Percentiles rank a stretch among this genome's conserved stretches.
Evolutionary conservation across 495 filamentous ascomycete species (phyloP).

Genomic region (Annulohypoxylon maeteangense): DNA sequence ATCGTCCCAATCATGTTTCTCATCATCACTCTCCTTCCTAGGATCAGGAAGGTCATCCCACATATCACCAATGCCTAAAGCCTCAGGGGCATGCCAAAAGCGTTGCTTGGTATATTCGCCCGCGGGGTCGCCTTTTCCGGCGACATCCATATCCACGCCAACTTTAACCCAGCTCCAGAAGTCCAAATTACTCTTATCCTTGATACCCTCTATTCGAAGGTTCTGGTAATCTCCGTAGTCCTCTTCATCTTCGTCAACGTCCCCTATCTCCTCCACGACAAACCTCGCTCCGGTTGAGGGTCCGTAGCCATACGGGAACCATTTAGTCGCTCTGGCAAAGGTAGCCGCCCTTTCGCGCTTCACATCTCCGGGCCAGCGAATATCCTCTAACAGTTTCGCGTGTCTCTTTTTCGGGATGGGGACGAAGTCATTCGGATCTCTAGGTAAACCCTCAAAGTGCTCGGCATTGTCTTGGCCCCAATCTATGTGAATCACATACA

Average conservation of each 20-base stretch:
- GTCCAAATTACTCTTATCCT: constrained; percentile 29
- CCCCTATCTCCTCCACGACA: constrained; percentile 55
- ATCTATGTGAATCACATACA: constrained; percentile 56
- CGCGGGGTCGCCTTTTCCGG: not conserved
- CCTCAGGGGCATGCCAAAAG: constrained; percentile 10
- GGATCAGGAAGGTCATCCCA: constrained; percentile 33
- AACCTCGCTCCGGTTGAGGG: constrained; percentile 49
- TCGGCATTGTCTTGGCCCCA: constrained; percentile 41
- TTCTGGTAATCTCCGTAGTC: constrained; percentile 56
- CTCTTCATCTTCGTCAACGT: constrained; percentile 50
- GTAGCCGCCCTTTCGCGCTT: constrained; percentile 44
- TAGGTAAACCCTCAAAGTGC: constrained; percentile 27
- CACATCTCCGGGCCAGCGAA: constrained; percentile 43
- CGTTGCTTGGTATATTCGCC: constrained; percentile 29
- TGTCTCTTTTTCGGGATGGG: constrained; percentile 23
- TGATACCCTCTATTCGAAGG: constrained; percentile 44
- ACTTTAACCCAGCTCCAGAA: constrained; percentile 45
- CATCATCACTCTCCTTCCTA: constrained; percentile 5
- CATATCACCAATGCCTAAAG: not conserved
- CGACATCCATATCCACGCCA: constrained; percentile 29
- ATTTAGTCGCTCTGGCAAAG: constrained; percentile 52
- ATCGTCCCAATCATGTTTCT: not conserved
- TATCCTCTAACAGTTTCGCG: constrained; percentile 15
- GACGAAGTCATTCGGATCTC: constrained; percentile 16
- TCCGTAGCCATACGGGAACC: constrained; percentile 57